Conservation (phyloP, 148 eudicot genomes). For the Pouteria glomerata region DNA sequence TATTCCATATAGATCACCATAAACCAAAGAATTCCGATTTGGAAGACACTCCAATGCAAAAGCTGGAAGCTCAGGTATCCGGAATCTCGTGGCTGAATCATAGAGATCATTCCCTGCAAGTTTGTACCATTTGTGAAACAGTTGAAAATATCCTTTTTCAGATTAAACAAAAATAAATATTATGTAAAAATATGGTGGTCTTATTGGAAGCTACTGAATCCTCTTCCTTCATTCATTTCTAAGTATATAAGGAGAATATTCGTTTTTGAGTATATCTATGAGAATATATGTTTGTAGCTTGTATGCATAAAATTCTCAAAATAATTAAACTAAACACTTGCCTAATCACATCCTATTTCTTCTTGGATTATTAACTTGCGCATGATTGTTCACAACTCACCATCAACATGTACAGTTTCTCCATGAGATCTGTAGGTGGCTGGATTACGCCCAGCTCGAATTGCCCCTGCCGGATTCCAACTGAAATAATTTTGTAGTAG, state of each 20-base stretch:
- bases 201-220: neutral
- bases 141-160: neutral
- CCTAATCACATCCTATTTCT: neutral
- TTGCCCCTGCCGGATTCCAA: constrained; percentile 98
- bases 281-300: neutral
- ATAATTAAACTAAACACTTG: neutral
- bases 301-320: neutral
- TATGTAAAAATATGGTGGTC: neutral
- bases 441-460: constrained; percentile 85
- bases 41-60: constrained; percentile 94
- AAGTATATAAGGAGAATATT: too few species aligned
- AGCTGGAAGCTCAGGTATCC: constrained; percentile 86
- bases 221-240: too few species aligned
- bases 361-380: neutral
- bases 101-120: constrained; percentile 78
- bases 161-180: neutral
- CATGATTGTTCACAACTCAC: constrained; percentile 38
- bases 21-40: constrained; percentile 85
- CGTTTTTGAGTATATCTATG: too few species aligned
- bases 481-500: constrained; percentile 28
- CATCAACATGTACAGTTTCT: constrained; percentile 59
- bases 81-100: constrained; percentile 69
- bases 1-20: constrained; percentile 80
- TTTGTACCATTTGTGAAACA: constrained; percentile 1
- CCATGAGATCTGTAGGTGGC: constrained; percentile 76